phyloP scores from a whole-genome alignment of 2,329 filamentous ascomycete genomes.

The Knufia fluminis region DNA sequence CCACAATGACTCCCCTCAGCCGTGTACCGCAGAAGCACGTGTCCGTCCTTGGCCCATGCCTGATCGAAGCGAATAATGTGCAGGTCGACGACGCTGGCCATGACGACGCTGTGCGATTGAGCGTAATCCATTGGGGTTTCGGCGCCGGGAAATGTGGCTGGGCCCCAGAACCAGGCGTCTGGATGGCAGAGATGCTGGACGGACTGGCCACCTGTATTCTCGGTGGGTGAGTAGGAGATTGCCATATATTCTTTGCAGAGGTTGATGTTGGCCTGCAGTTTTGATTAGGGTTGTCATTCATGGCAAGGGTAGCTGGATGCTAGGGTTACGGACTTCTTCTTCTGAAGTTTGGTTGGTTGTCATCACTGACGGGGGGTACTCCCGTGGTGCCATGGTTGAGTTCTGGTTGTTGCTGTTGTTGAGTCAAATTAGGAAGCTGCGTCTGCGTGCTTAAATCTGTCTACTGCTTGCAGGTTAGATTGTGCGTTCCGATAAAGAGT shows the following conservation, averaged over 20 bases:
- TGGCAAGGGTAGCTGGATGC: background rate
- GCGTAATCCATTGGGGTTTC: conserved; percentile 32
- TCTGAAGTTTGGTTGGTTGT: conserved; percentile 13
- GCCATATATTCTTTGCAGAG: conserved; percentile 31
- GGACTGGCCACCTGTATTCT: conserved; percentile 28
- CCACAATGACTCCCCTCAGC: conserved; percentile 31
- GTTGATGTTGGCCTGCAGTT: conserved; percentile 25
- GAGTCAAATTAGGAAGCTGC: no score
- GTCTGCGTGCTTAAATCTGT: no score
- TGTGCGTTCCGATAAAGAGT: no score
- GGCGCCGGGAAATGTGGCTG: conserved; percentile 31
- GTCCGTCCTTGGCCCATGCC: conserved; percentile 29
- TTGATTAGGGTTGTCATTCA: background rate
- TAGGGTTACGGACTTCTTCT: no score
- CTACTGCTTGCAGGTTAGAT: no score
- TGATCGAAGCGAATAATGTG: conserved; percentile 30
- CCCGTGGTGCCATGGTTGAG: conserved; percentile 9
- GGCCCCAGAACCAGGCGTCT: conserved; percentile 29
- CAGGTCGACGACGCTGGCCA: conserved; percentile 28
- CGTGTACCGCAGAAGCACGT: conserved; percentile 31
- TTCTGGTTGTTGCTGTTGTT: no score
- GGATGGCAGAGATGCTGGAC: conserved; percentile 29
- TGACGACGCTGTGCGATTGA: conserved; percentile 30
- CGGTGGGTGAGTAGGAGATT: conserved; percentile 29
- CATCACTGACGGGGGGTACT: conserved; percentile 13